Conservation (phyloP, 108 stramenopile species). For the Cylindrotheca closterium region DNA sequence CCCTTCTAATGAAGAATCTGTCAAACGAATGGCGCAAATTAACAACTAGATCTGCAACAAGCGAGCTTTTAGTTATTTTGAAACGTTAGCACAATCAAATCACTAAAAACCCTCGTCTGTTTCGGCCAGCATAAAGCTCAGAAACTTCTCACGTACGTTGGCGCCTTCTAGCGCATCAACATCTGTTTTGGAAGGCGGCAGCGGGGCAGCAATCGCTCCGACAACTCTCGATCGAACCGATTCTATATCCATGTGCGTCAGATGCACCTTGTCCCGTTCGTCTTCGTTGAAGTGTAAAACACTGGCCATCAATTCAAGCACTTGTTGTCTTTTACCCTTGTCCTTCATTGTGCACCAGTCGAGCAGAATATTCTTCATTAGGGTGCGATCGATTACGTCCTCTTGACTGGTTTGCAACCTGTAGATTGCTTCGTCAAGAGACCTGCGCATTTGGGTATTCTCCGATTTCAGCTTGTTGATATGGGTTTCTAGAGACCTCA, state of each 20-base stretch:
- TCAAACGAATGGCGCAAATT: conserved; percentile 53
- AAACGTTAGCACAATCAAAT: background rate
- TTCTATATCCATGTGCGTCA: conserved; percentile 44
- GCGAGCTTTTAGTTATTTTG: background rate
- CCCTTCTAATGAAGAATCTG: too few species aligned
- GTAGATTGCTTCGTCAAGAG: conserved; percentile 86
- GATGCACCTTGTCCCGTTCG: conserved; percentile 74
- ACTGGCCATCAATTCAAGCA: conserved; percentile 81
- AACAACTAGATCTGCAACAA: conserved; percentile 16
- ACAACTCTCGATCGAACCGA: conserved; percentile 46
- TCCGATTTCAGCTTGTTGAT: conserved; percentile 60
- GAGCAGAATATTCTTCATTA: conserved; percentile 89
- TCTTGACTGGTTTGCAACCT: conserved; percentile 87
- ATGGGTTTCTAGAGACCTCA: conserved; percentile 44
- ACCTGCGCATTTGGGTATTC: conserved; percentile 70
- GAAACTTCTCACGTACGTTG: conserved; percentile 84
- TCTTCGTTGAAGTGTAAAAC: conserved; percentile 85
- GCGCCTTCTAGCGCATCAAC: conserved; percentile 80
- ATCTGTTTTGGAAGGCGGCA: conserved; percentile 74
- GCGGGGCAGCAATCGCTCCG: conserved; percentile 63
- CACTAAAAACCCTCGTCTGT: conserved; percentile 52
- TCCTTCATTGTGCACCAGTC: conserved; percentile 78
- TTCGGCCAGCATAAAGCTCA: conserved; percentile 84
- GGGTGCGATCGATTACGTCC: conserved; percentile 82
- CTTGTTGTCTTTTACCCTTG: conserved; percentile 68